Base-by-base conservation (phyloP, 257 asterid species). In the Nicotiana undulata region DNA sequence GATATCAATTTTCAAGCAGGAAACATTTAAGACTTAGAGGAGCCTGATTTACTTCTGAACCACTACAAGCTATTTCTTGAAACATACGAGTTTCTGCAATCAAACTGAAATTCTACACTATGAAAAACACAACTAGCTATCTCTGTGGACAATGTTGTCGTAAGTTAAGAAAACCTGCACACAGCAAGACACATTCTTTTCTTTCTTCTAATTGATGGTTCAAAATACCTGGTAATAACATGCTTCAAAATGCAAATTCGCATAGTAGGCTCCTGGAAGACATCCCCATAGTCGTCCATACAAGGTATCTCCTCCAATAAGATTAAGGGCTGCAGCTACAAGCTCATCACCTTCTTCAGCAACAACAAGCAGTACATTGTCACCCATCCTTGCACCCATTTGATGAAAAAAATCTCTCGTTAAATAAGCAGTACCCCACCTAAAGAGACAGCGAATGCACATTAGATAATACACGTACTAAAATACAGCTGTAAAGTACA, bases 241-340 rank as follows among this genome's bases (percentile, higher is more conserved):
- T 68, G 99, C 94, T 89, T 95, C 99, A 75, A 95, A 95, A 85
- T 95, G 99, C 85, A 95, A 87, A 84, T 88, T 90, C 29, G 99
- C 97, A 83, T 91, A 95, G 85, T 92, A 93, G 72, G 89, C 90
- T 83, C 84, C 88, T 37, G 99, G 98, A 85, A 86, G 96, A 87
- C 98, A 95, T 79, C 99, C 99, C 99, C 99, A 95, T 87, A 95
- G 81, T 83, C 98, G 97, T 34, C 99, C 99, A 22, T 91, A 93
- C 75, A 95, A 85, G 17, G 98, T 88, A 81, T 92, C 94, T 34
- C 97, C 99, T 52, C 99, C 99, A 60, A 95, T 92, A 63, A 95
- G 89, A 88, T 95, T 93, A 77, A 95, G 94, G 59, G 99, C 99
- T 40, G 95, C 98, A 65, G 97, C 99, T 15, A 95, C 95, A 59